A percentile compares a stretch with the other conserved stretches of the same genome.
phyloP scores from a whole-genome alignment of 331 rosid genomes.

The Spiraea crenata region DNA sequence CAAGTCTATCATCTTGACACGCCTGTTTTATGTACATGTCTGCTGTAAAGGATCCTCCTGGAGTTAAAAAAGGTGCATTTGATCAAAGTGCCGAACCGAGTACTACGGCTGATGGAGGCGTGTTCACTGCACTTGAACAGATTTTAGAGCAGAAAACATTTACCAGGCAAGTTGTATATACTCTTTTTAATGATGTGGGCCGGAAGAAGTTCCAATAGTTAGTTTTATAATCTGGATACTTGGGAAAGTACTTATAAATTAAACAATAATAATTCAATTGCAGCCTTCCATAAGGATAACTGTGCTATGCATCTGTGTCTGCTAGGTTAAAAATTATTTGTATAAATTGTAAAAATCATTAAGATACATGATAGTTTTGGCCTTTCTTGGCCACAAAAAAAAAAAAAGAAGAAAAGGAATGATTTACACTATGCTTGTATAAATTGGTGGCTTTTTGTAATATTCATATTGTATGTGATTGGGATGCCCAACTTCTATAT shows the following conservation, averaged over 20 bases:
- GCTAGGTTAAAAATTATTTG: neutral
- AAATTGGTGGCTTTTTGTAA: neutral
- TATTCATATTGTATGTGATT: neutral
- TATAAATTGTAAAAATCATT: neutral
- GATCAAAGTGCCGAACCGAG: conserved; percentile 38
- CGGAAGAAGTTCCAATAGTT: neutral
- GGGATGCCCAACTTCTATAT: too few relatives aligned
- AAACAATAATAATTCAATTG: neutral
- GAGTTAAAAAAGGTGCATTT: conserved; percentile 33
- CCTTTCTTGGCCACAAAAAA: too few relatives aligned
- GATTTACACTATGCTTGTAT: too few relatives aligned
- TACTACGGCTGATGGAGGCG: conserved; percentile 38
- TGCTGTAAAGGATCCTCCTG: conserved; percentile 36
- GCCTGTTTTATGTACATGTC: conserved; percentile 17
- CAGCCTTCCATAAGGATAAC: neutral
- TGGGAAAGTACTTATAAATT: neutral
- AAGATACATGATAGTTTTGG: neutral
- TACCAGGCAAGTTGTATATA: conserved; percentile 53
- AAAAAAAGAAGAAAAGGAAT: too few relatives aligned
- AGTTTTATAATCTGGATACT: neutral
- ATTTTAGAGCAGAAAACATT: conserved; percentile 83
- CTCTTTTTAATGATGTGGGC: neutral
- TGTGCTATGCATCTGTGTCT: neutral
- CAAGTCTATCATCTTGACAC: neutral
- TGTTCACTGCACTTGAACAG: conserved; percentile 68